Percentiles rank a stretch among this genome's conserved stretches.
These are phyloP conservation scores for Monosporascus sp. DNA, from an alignment of 2,329 filamentous ascomycete genomes.

Conservation along the genomic window DNA sequence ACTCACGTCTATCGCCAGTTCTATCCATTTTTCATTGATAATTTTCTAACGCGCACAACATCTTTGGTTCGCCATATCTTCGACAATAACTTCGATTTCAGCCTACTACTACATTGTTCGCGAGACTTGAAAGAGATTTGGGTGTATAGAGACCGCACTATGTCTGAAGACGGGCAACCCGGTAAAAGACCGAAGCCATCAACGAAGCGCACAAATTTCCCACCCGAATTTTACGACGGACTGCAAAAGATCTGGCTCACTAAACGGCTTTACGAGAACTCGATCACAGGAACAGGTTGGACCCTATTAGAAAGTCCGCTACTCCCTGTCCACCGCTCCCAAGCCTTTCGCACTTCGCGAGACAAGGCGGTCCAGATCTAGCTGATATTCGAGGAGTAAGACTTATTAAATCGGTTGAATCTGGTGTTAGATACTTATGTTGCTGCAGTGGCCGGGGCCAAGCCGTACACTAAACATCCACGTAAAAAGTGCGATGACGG, in stretches of 20 bases:
- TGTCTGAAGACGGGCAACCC: background rate
- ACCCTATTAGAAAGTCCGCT: too few relatives aligned
- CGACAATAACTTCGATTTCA: slow-evolving; percentile 1
- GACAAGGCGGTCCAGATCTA: background rate
- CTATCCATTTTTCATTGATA: too few relatives aligned
- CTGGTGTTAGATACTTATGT: background rate
- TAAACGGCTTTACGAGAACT: slow-evolving; percentile 18
- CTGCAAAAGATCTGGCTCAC: slow-evolving; percentile 21
- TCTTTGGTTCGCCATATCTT: too few relatives aligned
- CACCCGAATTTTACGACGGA: slow-evolving; percentile 17
- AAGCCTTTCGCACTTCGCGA: background rate
- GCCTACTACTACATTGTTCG: background rate
- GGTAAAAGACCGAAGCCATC: background rate
- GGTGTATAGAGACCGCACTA: background rate
- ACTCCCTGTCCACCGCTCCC: background rate
- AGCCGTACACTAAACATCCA: background rate
- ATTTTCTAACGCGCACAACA: too few relatives aligned
- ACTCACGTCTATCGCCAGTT: too few relatives aligned
- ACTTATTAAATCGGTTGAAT: too few relatives aligned
- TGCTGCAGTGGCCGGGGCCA: background rate
- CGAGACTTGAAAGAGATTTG: background rate
- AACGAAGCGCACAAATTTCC: slow-evolving; percentile 5
- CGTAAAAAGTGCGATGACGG: background rate
- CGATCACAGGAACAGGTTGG: slow-evolving; percentile 12
- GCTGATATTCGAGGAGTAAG: background rate